These are phyloP conservation scores for Aspergillus arachidicola DNA, from an alignment of 2,329 filamentous ascomycete genomes.

Conservation along the genomic window DNA sequence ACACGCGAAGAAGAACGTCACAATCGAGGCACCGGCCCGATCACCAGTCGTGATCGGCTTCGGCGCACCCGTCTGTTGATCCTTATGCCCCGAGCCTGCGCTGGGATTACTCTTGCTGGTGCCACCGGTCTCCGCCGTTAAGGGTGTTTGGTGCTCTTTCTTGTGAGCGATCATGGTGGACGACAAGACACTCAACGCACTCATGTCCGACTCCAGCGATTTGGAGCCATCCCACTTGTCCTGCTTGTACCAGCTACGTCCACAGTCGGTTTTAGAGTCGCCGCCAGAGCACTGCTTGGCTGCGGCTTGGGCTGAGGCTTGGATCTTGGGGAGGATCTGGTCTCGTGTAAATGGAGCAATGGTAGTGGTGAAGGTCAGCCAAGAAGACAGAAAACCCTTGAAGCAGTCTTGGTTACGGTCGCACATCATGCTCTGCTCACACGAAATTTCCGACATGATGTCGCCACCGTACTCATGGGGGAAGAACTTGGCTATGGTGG, in stretches of 20 bases:
- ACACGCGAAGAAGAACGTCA: constrained; percentile 35
- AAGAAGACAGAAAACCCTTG: constrained; percentile 71
- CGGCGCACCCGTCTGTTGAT: constrained; percentile 9
- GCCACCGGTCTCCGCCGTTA: constrained; percentile 58
- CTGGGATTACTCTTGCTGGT: constrained; percentile 54
- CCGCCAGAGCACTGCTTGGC: constrained; percentile 64
- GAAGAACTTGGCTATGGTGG: constrained; percentile 56
- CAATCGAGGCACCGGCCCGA: constrained; percentile 39
- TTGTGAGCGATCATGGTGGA: constrained; percentile 32
- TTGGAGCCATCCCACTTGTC: constrained; percentile 38
- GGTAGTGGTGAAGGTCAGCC: constrained; percentile 64
- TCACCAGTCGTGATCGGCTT: constrained; percentile 37
- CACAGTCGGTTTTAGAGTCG: constrained; percentile 61
- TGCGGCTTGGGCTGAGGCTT: constrained; percentile 62
- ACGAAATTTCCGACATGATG: constrained; percentile 68
- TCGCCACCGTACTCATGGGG: constrained; percentile 48
- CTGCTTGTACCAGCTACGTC: constrained; percentile 43
- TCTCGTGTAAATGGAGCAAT: constrained; percentile 62
- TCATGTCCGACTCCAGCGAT: constrained; percentile 47
- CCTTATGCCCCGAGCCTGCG: constrained; percentile 37
- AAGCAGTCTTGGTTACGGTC: constrained; percentile 73
- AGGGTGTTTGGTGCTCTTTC: constrained; percentile 36
- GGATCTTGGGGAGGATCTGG: constrained; percentile 61
- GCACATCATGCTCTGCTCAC: constrained; percentile 65
- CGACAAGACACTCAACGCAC: constrained; percentile 40